These are phyloP conservation scores for Starmera stellimalicola DNA, from an alignment of 1,139 yeast species.

Conservation along the genomic window DNA sequence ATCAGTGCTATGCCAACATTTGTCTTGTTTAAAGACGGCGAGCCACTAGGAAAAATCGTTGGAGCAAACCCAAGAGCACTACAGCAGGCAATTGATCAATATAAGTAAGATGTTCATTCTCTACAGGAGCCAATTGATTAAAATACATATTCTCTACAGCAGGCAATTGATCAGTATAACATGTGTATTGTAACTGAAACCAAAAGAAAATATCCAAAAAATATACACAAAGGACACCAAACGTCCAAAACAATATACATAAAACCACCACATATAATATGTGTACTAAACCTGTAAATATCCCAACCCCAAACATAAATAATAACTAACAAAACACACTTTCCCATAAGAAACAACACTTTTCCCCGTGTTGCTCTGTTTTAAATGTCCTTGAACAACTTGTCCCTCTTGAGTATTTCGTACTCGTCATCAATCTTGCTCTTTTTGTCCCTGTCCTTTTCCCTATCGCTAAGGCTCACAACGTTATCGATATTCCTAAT, in stretches of 20 bases:
- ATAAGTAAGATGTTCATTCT: constrained; percentile 6
- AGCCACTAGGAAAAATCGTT: constrained; percentile 50
- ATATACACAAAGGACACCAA: too few species aligned
- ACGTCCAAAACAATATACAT: too few species aligned
- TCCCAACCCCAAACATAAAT: too few species aligned
- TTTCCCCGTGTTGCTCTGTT: too few species aligned
- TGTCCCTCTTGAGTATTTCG: constrained; percentile 17
- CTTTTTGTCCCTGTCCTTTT: constrained; percentile 4
- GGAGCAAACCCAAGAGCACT: constrained; percentile 66
- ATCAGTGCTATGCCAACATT: constrained; percentile 88
- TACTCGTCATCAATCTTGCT: constrained; percentile 14
- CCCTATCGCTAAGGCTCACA: too few species aligned
- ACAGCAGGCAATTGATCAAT: constrained; percentile 28
- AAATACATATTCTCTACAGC: background rate
- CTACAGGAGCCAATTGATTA: background rate
- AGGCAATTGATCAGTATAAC: background rate
- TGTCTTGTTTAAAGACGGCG: constrained; percentile 60
- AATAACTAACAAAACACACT: too few species aligned
- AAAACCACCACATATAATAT: too few species aligned
- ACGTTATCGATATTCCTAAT: constrained; percentile 9
- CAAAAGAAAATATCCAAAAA: too few species aligned
- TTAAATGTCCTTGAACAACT: too few species aligned
- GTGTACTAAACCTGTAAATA: too few species aligned
- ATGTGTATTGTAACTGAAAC: too few species aligned
- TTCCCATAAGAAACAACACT: too few species aligned